These are phyloP conservation scores for Dothideomycetes sp. DNA, from an alignment of 2,329 filamentous ascomycete species.

Conservation along the genomic window DNA sequence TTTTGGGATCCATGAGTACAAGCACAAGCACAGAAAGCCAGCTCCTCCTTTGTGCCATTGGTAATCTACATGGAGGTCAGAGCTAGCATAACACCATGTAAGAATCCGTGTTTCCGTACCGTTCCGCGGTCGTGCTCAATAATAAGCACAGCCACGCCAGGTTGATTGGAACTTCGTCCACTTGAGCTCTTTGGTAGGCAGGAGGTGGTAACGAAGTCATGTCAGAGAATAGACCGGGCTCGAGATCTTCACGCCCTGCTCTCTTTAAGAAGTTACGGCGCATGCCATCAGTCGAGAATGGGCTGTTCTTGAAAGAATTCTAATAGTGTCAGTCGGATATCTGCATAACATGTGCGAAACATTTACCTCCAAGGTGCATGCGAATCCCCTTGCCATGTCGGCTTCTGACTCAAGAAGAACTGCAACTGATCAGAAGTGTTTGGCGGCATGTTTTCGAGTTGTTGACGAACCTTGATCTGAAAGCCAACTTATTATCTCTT, in stretches of 20 bases:
- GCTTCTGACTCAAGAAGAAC: slow-evolving; percentile 24
- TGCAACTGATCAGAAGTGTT: too few relatives aligned
- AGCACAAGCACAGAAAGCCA: slow-evolving; percentile 29
- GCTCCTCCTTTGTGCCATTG: slow-evolving; percentile 39
- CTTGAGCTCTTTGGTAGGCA: slow-evolving; percentile 14
- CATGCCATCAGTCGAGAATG: slow-evolving; percentile 11
- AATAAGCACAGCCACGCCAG: neutral
- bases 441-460: too few relatives aligned
- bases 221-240: neutral
- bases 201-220: slow-evolving; percentile 7
- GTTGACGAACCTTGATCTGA: too few relatives aligned
- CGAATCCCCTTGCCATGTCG: slow-evolving; percentile 29
- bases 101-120: too few relatives aligned
- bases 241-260: slow-evolving; percentile 7
- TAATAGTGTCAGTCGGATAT: neutral
- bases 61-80: too few relatives aligned
- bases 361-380: slow-evolving; percentile 19
- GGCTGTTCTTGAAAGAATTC: neutral
- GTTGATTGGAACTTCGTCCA: neutral
- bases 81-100: too few relatives aligned
- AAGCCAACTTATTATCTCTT: slow-evolving; percentile 35
- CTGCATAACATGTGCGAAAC: neutral
- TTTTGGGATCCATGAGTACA: slow-evolving; percentile 26
- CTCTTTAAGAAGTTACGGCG: neutral
- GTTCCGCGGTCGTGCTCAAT: neutral